phyloP scores from a whole-genome alignment of 768 basidiomycete species.

The Mycena albidolilacea region DNA sequence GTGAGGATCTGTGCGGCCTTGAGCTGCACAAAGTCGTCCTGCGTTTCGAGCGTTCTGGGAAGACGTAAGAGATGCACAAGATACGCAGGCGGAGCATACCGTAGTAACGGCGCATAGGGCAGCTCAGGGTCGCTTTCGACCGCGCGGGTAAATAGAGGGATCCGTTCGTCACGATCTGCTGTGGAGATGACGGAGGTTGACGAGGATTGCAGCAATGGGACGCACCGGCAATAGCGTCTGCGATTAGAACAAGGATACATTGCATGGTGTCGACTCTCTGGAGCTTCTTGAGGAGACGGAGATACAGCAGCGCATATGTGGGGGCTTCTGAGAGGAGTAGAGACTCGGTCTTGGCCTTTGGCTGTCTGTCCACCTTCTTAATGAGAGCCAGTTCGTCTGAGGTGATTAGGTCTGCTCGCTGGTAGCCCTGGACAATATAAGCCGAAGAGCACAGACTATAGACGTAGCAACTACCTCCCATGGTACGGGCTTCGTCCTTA shows the following conservation, averaged over 20 bases:
- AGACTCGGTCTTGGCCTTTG: slow-evolving; percentile 80
- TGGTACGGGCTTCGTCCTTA: slow-evolving; percentile 90
- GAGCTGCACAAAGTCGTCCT: slow-evolving; percentile 96
- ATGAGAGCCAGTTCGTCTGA: slow-evolving; percentile 89
- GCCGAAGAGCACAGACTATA: slow-evolving; percentile 18
- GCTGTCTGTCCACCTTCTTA: slow-evolving; percentile 91
- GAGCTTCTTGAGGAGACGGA: slow-evolving; percentile 88
- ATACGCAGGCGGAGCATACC: slow-evolving; percentile 57
- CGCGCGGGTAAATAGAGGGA: slow-evolving; percentile 79
- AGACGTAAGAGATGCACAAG: slow-evolving; percentile 29
- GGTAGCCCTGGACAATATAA: slow-evolving; percentile 80
- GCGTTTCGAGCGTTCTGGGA: slow-evolving; percentile 81
- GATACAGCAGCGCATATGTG: slow-evolving; percentile 89
- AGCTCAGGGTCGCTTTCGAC: slow-evolving; percentile 80
- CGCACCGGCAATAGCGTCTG: slow-evolving; percentile 88
- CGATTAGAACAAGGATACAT: slow-evolving; percentile 87
- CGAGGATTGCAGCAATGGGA: slow-evolving; percentile 20
- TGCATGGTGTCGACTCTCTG: slow-evolving; percentile 91
- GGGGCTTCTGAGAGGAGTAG: slow-evolving; percentile 86
- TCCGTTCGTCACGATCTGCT: slow-evolving; percentile 89
- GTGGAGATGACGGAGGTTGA: not conserved
- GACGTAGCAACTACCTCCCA: slow-evolving; percentile 82
- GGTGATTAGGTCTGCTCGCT: slow-evolving; percentile 92
- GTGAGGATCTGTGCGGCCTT: slow-evolving; percentile 92
- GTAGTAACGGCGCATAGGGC: slow-evolving; percentile 84